Percentiles rank a stretch among this genome's conserved stretches.
Evolutionary conservation across 2,329 filamentous ascomycete species (phyloP).

Genomic region (Xylariaceae sp.): DNA sequence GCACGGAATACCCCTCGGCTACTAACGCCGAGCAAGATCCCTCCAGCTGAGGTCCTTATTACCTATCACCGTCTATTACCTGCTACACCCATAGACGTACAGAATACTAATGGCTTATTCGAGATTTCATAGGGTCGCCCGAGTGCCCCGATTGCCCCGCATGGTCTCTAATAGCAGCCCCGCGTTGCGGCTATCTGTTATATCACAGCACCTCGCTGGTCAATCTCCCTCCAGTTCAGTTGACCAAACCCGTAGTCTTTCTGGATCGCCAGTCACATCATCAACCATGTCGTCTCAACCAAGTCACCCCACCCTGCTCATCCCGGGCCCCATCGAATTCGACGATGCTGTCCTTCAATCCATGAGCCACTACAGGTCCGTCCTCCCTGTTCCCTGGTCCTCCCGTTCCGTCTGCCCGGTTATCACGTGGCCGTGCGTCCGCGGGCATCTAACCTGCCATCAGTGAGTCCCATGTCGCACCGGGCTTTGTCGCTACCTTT

Average conservation of each 20-base stretch:
- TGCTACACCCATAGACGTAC: neutral
- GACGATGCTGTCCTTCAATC: slow-evolving; percentile 93
- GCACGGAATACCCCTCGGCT: neutral
- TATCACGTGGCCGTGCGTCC: neutral
- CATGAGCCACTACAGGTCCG: slow-evolving; percentile 88
- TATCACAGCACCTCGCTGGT: slow-evolving; percentile 29
- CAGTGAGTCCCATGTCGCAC: slow-evolving; percentile 90
- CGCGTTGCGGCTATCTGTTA: slow-evolving; percentile 29
- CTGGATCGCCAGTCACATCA: slow-evolving; percentile 20
- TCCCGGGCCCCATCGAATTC: slow-evolving; percentile 96
- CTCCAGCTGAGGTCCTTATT: no score
- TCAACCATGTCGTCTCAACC: slow-evolving; percentile 57
- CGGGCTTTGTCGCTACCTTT: slow-evolving; percentile 83
- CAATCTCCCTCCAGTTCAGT: slow-evolving; percentile 22
- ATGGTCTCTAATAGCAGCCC: slow-evolving; percentile 25
- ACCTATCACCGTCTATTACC: no score
- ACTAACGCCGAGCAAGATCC: neutral
- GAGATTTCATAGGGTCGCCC: slow-evolving; percentile 26
- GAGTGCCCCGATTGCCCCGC: slow-evolving; percentile 26
- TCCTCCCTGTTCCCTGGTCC: slow-evolving; percentile 19
- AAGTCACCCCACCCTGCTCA: slow-evolving; percentile 70
- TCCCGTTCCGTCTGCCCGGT: neutral
- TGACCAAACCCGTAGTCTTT: slow-evolving; percentile 28
- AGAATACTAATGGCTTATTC: slow-evolving; percentile 23
- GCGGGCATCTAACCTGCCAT: slow-evolving; percentile 12